A percentile compares a stretch with the other conserved stretches of the same genome.
These are phyloP conservation scores for Pleurotus citrinopileatus DNA, from an alignment of 768 basidiomycete species.

Conservation along the genomic window DNA sequence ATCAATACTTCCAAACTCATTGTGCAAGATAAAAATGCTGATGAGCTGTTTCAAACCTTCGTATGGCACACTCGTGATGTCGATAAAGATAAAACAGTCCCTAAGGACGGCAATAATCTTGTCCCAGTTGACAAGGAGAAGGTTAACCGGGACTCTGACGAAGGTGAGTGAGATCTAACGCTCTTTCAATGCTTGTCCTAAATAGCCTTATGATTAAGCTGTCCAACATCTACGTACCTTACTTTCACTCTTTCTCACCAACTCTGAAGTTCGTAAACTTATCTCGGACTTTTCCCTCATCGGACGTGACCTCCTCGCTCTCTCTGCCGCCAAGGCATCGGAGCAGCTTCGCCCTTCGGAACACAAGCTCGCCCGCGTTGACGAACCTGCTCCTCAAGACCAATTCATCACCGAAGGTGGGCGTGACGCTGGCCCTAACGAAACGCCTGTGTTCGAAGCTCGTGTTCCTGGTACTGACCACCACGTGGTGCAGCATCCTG, in stretches of 20 bases:
- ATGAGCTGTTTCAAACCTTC: slow-evolving; percentile 90
- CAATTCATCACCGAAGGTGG: slow-evolving; percentile 55
- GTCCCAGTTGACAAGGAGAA: slow-evolving; percentile 49
- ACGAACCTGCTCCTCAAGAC: slow-evolving; percentile 66
- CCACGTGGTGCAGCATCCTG: background rate
- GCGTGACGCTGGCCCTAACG: slow-evolving; percentile 23
- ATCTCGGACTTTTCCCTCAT: slow-evolving; percentile 73
- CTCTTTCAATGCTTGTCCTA: background rate
- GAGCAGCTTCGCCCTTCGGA: slow-evolving; percentile 62
- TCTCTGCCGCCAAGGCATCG: slow-evolving; percentile 66
- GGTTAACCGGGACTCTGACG: slow-evolving; percentile 51
- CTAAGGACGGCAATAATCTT: slow-evolving; percentile 14
- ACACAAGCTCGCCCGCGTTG: slow-evolving; percentile 58
- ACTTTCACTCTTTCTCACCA: slow-evolving; percentile 81
- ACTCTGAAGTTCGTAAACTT: slow-evolving; percentile 89
- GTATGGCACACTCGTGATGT: slow-evolving; percentile 73
- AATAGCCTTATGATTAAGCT: slow-evolving; percentile 37
- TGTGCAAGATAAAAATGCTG: slow-evolving; percentile 77
- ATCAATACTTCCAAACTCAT: slow-evolving; percentile 69
- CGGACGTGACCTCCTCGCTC: slow-evolving; percentile 80
- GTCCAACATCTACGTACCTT: slow-evolving; percentile 85
- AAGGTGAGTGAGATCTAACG: slow-evolving; percentile 39
- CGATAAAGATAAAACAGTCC: slow-evolving; percentile 16
- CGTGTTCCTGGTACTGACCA: slow-evolving; percentile 26
- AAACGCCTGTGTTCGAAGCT: slow-evolving; percentile 31